These are phyloP conservation scores for Trametes meyenii DNA, from an alignment of 768 basidiomycete genomes.

Conservation along the genomic window DNA sequence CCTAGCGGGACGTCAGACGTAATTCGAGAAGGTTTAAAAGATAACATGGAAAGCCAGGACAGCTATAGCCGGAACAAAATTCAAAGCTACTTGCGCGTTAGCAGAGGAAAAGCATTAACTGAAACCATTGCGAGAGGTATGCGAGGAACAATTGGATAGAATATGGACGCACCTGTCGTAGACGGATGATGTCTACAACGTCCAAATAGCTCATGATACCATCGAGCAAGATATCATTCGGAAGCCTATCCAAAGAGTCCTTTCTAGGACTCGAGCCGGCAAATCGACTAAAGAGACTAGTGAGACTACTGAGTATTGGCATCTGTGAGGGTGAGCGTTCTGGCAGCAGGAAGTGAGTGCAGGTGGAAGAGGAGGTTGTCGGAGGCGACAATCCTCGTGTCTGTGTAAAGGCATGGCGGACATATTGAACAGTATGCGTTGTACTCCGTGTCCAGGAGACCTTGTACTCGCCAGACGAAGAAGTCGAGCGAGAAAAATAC, in stretches of 20 bases:
- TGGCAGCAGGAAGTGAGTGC: background rate
- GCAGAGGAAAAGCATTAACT: too few relatives aligned
- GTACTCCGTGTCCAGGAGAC: too few relatives aligned
- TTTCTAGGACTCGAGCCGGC: background rate
- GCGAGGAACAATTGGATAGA: too few relatives aligned
- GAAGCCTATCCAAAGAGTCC: conserved; percentile 29
- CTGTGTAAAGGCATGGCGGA: too few relatives aligned
- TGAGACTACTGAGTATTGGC: background rate
- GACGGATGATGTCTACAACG: conserved; percentile 40
- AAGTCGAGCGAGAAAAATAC: too few relatives aligned
- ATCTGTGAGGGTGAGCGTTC: background rate
- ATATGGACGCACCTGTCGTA: conserved; percentile 38
- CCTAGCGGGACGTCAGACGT: conserved; percentile 39
- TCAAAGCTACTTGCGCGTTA: too few relatives aligned
- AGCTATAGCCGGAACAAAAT: too few relatives aligned
- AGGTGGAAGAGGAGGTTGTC: background rate
- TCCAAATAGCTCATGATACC: conserved; percentile 39
- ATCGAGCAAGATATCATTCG: conserved; percentile 44
- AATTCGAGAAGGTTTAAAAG: background rate
- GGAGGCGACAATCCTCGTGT: background rate
- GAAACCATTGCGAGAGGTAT: too few relatives aligned
- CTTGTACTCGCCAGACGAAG: too few relatives aligned
- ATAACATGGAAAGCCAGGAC: conserved; percentile 8
- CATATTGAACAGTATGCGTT: too few relatives aligned
- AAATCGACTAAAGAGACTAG: background rate